These are phyloP conservation scores for Fusarium falciforme DNA, from an alignment of 2,329 filamentous ascomycete species.

Conservation along the genomic window DNA sequence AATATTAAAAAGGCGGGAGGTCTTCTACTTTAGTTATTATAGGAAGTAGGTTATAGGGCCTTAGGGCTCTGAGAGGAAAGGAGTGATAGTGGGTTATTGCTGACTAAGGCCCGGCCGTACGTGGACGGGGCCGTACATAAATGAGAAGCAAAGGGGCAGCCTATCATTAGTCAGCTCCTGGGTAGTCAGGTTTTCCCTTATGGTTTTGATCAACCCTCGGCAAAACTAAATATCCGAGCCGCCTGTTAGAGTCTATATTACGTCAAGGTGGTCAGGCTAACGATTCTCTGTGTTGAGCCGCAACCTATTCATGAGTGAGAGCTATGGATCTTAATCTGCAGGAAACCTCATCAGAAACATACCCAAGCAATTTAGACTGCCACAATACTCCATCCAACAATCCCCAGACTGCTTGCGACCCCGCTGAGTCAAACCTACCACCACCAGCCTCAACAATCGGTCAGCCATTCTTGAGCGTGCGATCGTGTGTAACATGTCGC, in stretches of 20 bases:
- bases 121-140: too few relatives aligned
- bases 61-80: not conserved
- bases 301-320: not conserved
- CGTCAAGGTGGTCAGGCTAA: not conserved
- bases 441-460: not conserved
- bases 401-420: not conserved
- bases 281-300: not conserved
- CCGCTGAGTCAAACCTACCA: not conserved
- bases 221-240: not conserved
- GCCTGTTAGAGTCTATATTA: not conserved
- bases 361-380: not conserved
- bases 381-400: not conserved
- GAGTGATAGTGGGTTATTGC: too few relatives aligned
- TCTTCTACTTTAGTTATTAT: too few relatives aligned
- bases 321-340: not conserved
- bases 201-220: not conserved
- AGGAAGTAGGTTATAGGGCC: not conserved
- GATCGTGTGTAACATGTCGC: conserved; percentile 19
- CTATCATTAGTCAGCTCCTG: too few relatives aligned
- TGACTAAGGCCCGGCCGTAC: too few relatives aligned
- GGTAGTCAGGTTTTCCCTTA: too few relatives aligned
- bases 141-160: too few relatives aligned
- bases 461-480: not conserved
- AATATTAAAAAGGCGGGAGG: too few relatives aligned
- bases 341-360: not conserved